Evolutionary conservation across 2,329 filamentous ascomycete species (phyloP).

Genomic region (Dendryphion nanum): DNA sequence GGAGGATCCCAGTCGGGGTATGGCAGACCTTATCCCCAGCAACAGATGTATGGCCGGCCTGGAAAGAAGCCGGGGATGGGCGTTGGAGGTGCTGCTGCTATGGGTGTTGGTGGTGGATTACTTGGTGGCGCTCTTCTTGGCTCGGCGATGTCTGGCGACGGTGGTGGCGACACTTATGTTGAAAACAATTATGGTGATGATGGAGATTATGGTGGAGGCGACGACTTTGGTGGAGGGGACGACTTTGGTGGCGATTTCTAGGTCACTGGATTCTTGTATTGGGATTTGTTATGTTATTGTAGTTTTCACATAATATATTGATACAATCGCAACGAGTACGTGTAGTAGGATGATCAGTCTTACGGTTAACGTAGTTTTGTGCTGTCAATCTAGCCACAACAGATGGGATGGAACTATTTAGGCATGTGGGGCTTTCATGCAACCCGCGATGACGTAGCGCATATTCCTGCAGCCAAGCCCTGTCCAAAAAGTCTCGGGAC

Average conservation of each 20-base stretch:
- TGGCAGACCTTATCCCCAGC: conserved; percentile 17
- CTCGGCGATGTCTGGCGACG: conserved; percentile 56
- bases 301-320: no score
- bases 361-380: no score
- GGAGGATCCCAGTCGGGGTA: conserved; percentile 15
- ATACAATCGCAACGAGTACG: no score
- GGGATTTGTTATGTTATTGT: not conserved
- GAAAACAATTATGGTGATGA: conserved; percentile 20
- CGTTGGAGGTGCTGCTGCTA: conserved; percentile 68
- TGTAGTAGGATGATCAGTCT: no score
- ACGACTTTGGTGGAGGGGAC: conserved; percentile 26
- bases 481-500: no score
- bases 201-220: conserved; percentile 23
- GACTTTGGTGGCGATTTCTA: conserved; percentile 8
- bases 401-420: no score
- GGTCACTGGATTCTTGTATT: not conserved
- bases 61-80: conserved; percentile 58
- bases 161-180: conserved; percentile 15
- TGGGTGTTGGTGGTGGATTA: conserved; percentile 79
- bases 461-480: no score
- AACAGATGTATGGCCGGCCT: conserved; percentile 19
- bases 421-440: no score
- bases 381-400: no score
- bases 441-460: no score
- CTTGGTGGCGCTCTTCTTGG: conserved; percentile 73